phyloP scores from a whole-genome alignment of 129 eudicot species.

The Dittrichia graveolens region DNA sequence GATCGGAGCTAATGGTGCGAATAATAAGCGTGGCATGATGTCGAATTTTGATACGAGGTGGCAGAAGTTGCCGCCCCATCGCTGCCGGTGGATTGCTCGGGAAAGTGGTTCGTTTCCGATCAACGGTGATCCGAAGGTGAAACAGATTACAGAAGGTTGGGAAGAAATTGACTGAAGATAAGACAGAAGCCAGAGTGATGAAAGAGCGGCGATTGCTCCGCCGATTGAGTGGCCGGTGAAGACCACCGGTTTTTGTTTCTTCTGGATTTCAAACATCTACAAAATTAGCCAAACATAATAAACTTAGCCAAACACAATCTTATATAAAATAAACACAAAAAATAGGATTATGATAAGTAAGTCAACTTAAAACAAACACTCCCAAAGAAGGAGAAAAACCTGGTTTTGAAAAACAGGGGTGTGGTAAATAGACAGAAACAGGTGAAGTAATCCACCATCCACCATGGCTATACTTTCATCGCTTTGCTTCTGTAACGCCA shows the following conservation, averaged over 20 bases:
- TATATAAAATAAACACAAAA: neutral
- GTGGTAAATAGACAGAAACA: conserved; percentile 46
- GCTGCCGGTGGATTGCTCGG: conserved; percentile 56
- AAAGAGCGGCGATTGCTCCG: conserved; percentile 78
- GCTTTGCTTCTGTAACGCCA: conserved; percentile 32
- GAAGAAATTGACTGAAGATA: conserved; percentile 47
- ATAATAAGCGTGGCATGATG: conserved; percentile 69
- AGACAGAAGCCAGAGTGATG: conserved; percentile 82
- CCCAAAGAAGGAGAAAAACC: conserved; percentile 34
- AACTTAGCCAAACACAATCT: neutral
- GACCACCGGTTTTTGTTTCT: conserved; percentile 60
- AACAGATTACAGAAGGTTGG: conserved; percentile 57
- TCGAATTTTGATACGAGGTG: conserved; percentile 74
- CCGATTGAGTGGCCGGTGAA: conserved; percentile 91
- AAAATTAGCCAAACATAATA: neutral
- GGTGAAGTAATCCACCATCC: conserved; percentile 63
- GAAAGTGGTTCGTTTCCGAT: conserved; percentile 76
- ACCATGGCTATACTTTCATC: conserved; percentile 55
- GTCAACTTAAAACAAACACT: neutral
- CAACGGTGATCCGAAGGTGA: conserved; percentile 90
- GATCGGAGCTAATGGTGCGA: conserved; percentile 56
- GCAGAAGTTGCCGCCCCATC: conserved; percentile 80
- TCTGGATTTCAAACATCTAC: conserved; percentile 64
- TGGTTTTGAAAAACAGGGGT: conserved; percentile 55
- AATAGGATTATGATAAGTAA: no score